A percentile compares a stretch with the other conserved stretches of the same genome.
Evolutionary conservation across 108 stramenopile genomes (phyloP).

Genomic region (Nitzschia sp.): DNA sequence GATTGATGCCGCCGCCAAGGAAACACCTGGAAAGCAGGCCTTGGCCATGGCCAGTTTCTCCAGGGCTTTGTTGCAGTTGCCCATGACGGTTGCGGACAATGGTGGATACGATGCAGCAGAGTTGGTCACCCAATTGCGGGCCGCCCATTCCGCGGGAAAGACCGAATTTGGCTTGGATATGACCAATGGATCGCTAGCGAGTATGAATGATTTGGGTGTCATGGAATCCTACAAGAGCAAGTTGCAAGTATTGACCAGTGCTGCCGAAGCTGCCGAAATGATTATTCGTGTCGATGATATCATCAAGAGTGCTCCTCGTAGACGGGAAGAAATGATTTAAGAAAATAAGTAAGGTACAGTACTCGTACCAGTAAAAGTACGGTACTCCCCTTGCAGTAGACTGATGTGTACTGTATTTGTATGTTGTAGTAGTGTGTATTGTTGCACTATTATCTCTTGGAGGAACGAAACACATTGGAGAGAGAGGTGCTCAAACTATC

Average conservation of each 20-base stretch:
- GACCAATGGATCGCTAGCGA: constrained; percentile 88
- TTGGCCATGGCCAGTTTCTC: constrained; percentile 98
- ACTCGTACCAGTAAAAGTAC: no score
- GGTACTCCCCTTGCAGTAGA: no score
- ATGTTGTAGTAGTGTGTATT: no score
- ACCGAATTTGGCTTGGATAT: constrained; percentile 92
- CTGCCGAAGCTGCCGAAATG: constrained; percentile 99
- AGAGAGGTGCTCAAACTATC: no score
- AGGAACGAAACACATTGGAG: no score
- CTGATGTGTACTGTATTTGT: no score
- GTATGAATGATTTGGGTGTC: constrained; percentile 96
- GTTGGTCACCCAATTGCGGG: constrained; percentile 92
- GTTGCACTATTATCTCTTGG: no score
- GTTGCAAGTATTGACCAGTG: constrained; percentile 92
- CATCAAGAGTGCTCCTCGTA: constrained; percentile 96
- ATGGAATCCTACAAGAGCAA: constrained; percentile 95
- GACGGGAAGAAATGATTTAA: constrained; percentile 70
- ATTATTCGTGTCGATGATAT: constrained; percentile 98
- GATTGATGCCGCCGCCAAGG: constrained; percentile 84
- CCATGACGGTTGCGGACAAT: constrained; percentile 98
- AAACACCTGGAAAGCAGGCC: constrained; percentile 95
- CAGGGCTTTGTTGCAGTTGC: constrained; percentile 91
- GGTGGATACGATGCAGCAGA: constrained; percentile 98
- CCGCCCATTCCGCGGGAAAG: constrained; percentile 88
- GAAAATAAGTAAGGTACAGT: not conserved